phyloP scores from a whole-genome alignment of 1,139 yeast species.

The Lodderomyces pseudojiufengensis region DNA sequence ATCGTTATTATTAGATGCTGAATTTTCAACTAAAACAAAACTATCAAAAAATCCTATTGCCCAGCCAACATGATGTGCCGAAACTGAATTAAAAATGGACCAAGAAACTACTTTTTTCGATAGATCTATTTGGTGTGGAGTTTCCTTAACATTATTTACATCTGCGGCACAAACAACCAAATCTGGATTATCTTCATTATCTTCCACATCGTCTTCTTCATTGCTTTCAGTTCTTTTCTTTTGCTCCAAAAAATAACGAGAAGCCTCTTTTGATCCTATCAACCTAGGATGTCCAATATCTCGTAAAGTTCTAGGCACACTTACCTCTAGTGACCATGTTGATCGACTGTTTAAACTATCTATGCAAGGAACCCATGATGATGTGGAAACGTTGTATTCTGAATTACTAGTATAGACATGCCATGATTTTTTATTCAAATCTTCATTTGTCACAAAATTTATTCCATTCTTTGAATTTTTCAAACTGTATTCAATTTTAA shows the following conservation, averaged over 20 bases:
- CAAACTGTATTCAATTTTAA: slow-evolving; percentile 66
- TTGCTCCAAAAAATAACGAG: slow-evolving; percentile 8
- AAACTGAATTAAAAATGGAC: slow-evolving; percentile 79
- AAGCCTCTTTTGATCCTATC: slow-evolving; percentile 33
- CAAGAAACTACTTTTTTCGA: slow-evolving; percentile 75
- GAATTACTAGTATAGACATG: slow-evolving; percentile 84
- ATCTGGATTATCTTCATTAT: slow-evolving; percentile 50
- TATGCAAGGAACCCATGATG: slow-evolving; percentile 96
- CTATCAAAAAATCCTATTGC: slow-evolving; percentile 84
- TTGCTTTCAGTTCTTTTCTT: slow-evolving; percentile 16
- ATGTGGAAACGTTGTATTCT: slow-evolving; percentile 75
- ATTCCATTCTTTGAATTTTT: slow-evolving; percentile 73
- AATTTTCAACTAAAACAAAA: slow-evolving; percentile 43
- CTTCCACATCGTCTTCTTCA: slow-evolving; percentile 40
- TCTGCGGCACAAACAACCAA: slow-evolving; percentile 79
- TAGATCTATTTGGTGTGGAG: slow-evolving; percentile 53
- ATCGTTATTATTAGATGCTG: slow-evolving; percentile 28
- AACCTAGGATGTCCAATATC: slow-evolving; percentile 57
- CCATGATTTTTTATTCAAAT: slow-evolving; percentile 49
- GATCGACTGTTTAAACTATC: slow-evolving; percentile 86
- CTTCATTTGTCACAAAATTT: slow-evolving; percentile 57
- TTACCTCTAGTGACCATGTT: slow-evolving; percentile 88
- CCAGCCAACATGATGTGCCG: slow-evolving; percentile 97
- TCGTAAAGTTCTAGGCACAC: slow-evolving; percentile 74
- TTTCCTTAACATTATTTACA: slow-evolving; percentile 46